Evolutionary conservation across 345 rosid genomes (phyloP), one percentile per base, ranked within the genome.

Genomic region (Rhodamnia rubescens): DNA sequence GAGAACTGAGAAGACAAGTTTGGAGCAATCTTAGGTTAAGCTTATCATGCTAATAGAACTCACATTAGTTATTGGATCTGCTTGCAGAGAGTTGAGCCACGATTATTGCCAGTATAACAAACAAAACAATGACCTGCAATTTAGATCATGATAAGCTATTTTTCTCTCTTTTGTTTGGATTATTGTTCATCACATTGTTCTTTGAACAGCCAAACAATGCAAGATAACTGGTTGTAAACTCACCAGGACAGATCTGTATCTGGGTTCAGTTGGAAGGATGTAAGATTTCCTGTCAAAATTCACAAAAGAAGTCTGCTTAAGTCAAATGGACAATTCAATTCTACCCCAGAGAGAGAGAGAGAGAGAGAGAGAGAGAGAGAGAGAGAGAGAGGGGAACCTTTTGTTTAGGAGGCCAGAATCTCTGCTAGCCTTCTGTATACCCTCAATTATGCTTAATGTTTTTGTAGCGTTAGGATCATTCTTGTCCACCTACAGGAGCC

Each of bases 391-490:
- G n/a, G n/a, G n/a, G n/a, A n/a, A 93, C 98, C 98, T 94, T 88
- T 87, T 92, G 78, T 81, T 87, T 78, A 94, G 89, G 49, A 88
- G 81, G 75, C 98, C 96, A 18, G 93, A 91, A 42, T 93, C 92
- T 88, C 82, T 88, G 94, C 98, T 94, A 49, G 90, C 55, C 86
- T 93, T 91, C 90, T 92, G 93, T 80, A 93, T 86, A 10, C 92
- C 93, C 83, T 93, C 97, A 49, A 95, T 87, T 84, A 92, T 90
- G 84, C 86, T 90, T 83, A 92, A 82, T 52, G 96, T 93, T 87
- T 90, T 93, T 85, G 86, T 83, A 32, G 94, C 94, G 89, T 91
- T 94, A 11, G 98, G 99, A 85, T 95, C 98, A 47, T 85, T 91
- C 87, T 83, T 47, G 49, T 47, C 49, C 88, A 95, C 93, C 98